Evolutionary conservation across 495 filamentous ascomycete genomes (phyloP), one percentile per base, ranked within the genome.

Genomic region (Hamigera avellanea): DNA sequence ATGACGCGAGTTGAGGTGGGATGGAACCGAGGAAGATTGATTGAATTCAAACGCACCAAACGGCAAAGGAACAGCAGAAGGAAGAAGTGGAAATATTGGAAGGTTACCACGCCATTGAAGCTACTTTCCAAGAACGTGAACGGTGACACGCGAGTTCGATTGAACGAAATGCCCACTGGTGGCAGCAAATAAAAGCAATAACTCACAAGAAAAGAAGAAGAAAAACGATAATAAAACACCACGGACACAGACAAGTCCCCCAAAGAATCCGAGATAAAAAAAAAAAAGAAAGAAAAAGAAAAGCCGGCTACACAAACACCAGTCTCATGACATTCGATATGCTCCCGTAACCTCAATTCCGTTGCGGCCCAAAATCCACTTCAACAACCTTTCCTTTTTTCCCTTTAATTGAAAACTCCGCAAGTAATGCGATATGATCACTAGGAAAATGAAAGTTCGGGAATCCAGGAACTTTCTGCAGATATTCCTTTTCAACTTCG

Each of bases 381-480:
- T 80, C 78, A 44, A 75, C 64, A 48, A 67, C 64, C 64, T 88
- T 87, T 54, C 77, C 81, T 53, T 91, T 83, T 66, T 93, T 95
- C 16, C 73, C 72, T 63, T 95, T 95, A 61, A 96, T 78, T 39
- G 78, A 71, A 60, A 95, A 95, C 62, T 96, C 86, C 38, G 84
- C 81, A 63, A 86, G 75, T 47, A 98, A 75, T 58, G 87, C 83
- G 48, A 98, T 74, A 61, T 98, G 91, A 58, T 98, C 91, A 56
- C 86, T 91, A 1, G 93, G 93, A 64, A 95, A 95, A 62, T 96
- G 91, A 53, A 82, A 88, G 49, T 96, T 93, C 8, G 91, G 91
- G 60, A 96, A 98, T 0, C 91, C 91, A 2, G 91, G 91, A 4
- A 95, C 86, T 31, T 78, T 72, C 46, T 81, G 78, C 39, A 98